Evolutionary conservation across 2,329 filamentous ascomycete genomes (phyloP).

Genomic region (Leptographium galeiforme): DNA sequence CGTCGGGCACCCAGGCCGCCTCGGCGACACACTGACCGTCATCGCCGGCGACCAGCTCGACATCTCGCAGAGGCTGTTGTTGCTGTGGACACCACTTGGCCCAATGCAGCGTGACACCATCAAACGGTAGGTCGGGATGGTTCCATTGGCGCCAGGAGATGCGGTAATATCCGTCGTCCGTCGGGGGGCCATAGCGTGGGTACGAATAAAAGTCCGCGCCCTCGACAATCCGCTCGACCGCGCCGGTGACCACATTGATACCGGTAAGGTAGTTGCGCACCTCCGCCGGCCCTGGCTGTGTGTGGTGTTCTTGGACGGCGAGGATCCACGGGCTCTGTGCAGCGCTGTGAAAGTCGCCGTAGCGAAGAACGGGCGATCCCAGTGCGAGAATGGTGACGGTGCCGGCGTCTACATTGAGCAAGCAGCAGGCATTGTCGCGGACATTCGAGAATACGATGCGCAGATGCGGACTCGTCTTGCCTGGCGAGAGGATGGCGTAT

Average conservation of each 20-base stretch:
- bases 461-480: background rate
- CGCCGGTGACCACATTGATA: constrained; percentile 26
- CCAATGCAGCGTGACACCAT: constrained; percentile 28
- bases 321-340: constrained; percentile 26
- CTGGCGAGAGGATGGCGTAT: constrained; percentile 22
- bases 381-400: constrained; percentile 20
- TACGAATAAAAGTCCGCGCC: constrained; percentile 40
- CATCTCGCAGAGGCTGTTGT: constrained; percentile 8
- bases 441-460: constrained; percentile 32
- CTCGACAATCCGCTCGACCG: constrained; percentile 23
- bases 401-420: constrained; percentile 24
- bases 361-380: constrained; percentile 22
- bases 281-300: constrained; percentile 17
- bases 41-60: constrained; percentile 26
- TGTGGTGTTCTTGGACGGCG: constrained; percentile 39
- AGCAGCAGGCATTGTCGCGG: constrained; percentile 26
- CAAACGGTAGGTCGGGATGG: constrained; percentile 39
- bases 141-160: constrained; percentile 42
- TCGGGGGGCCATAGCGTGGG: constrained; percentile 32
- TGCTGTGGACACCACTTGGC: constrained; percentile 19
- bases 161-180: constrained; percentile 15
- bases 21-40: constrained; percentile 30
- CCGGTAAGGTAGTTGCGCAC: constrained; percentile 26
- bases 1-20: constrained; percentile 36
- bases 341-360: constrained; percentile 30